Percentiles rank a stretch among this genome's conserved stretches.
These are phyloP conservation scores for Chrysanthemum seticuspe DNA, from an alignment of 129 eudicot species.

Conservation along the genomic window DNA sequence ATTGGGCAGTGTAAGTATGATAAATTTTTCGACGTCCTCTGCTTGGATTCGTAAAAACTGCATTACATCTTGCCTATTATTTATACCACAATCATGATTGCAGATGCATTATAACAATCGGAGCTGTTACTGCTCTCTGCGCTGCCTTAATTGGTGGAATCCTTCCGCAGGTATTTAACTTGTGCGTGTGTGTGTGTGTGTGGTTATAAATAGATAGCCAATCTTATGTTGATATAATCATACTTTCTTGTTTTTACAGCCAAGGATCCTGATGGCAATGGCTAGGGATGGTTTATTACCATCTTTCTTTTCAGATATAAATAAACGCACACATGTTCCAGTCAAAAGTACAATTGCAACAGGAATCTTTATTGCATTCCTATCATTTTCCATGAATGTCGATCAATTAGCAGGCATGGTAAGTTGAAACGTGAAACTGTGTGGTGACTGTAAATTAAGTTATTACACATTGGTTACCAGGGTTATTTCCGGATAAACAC, in stretches of 20 bases:
- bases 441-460: too few species aligned
- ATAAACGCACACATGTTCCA: conserved; percentile 56
- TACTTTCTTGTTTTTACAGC: conserved; percentile 42
- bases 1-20: too few species aligned
- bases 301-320: conserved; percentile 61
- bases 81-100: background rate
- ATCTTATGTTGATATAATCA: background rate
- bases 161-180: conserved; percentile 54
- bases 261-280: conserved; percentile 71
- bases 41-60: too few species aligned
- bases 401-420: conserved; percentile 51
- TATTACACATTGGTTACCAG: background rate
- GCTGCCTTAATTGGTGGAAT: conserved; percentile 64
- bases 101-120: conserved; percentile 55
- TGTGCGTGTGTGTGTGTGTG: background rate
- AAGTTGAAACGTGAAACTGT: too few species aligned
- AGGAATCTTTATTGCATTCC: conserved; percentile 49
- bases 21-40: too few species aligned
- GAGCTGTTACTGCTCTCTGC: conserved; percentile 74
- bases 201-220: background rate
- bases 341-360: conserved; percentile 60
- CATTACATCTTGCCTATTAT: too few species aligned
- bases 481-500: conserved; percentile 4
- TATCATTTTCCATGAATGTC: conserved; percentile 63
- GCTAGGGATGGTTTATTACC: conserved; percentile 73